Conservation (phyloP, 2,329 filamentous ascomycete genomes). For the Aspergillus calidoustus region DNA sequence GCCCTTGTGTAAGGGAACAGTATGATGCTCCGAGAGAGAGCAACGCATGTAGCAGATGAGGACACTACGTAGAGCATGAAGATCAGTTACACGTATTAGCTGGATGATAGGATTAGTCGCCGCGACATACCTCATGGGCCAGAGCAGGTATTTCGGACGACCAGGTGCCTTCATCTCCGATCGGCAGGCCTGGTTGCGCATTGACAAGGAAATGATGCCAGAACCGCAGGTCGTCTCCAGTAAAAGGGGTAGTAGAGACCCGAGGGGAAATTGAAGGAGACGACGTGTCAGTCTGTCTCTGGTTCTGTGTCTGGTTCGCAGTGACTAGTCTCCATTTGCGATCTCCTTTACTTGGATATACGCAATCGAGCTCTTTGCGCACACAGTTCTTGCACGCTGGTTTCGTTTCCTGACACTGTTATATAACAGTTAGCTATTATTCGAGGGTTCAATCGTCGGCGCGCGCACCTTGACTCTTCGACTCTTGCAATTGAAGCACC, state of each 20-base stretch:
- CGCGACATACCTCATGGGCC: constrained; percentile 12
- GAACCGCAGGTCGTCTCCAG: constrained; percentile 17
- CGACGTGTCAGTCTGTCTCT: not conserved
- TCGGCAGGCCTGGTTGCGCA: constrained; percentile 15
- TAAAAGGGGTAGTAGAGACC: constrained; percentile 3
- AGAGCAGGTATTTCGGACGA: constrained; percentile 9
- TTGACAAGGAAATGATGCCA: constrained; percentile 17
- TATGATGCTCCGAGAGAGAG: constrained; percentile 71
- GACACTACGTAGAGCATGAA: constrained; percentile 43
- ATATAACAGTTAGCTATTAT: not conserved
- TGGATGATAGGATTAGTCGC: not conserved
- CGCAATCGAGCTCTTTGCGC: constrained; percentile 37
- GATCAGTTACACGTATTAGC: not conserved
- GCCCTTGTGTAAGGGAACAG: constrained; percentile 47
- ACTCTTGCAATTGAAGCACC: constrained; percentile 47
- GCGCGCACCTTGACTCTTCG: constrained; percentile 53
- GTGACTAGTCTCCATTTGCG: not conserved
- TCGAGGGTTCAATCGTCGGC: not conserved
- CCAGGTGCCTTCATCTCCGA: constrained; percentile 13
- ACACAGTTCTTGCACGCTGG: constrained; percentile 45
- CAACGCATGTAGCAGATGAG: constrained; percentile 73
- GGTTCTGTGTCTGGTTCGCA: not conserved
- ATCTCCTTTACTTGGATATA: constrained; percentile 34
- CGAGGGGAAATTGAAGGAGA: not conserved
- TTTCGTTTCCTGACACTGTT: constrained; percentile 44